Percentiles rank a stretch among this genome's conserved stretches.
phyloP scores from a whole-genome alignment of 257 asterid genomes.

The Thymus mandschuricus region DNA sequence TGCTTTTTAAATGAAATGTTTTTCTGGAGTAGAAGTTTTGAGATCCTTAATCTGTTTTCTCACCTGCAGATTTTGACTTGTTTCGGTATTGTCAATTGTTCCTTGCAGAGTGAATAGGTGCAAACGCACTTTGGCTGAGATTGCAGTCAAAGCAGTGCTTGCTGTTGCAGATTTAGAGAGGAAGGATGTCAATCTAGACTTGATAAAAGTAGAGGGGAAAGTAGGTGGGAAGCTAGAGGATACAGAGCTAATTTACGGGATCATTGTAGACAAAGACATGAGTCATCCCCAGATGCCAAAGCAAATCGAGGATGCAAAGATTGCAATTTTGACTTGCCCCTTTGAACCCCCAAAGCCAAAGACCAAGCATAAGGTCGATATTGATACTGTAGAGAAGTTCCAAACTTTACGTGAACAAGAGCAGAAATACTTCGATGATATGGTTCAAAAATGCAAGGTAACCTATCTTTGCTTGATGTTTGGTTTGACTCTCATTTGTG shows the following conservation, averaged over 20 bases:
- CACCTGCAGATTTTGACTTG: constrained; percentile 1
- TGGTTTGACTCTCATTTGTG: not conserved
- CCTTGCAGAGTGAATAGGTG: constrained; percentile 92
- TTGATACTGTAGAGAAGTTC: constrained; percentile 89
- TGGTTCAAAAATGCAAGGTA: constrained; percentile 99
- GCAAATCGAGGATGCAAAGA: constrained; percentile 83
- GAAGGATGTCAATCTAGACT: constrained; percentile 91
- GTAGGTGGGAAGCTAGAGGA: constrained; percentile 98
- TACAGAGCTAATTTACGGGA: constrained; percentile 86
- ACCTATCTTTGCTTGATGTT: constrained; percentile 22
- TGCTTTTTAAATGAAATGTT: not conserved
- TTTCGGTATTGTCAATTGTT: constrained; percentile 17
- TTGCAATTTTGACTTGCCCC: constrained; percentile 94
- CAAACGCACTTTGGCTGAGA: constrained; percentile 89
- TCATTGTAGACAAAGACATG: constrained; percentile 93
- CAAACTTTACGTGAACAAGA: constrained; percentile 83
- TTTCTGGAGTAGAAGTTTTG: not conserved
- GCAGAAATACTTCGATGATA: constrained; percentile 90
- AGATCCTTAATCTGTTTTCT: not conserved
- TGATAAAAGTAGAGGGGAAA: constrained; percentile 96
- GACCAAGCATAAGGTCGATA: constrained; percentile 98
- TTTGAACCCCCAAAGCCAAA: constrained; percentile 99
- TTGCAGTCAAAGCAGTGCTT: constrained; percentile 95
- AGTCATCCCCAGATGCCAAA: constrained; percentile 99
- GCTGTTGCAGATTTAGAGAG: constrained; percentile 98